phyloP scores from a whole-genome alignment of 1,284 basidiomycete species.

The Vanrija pseudolonga region DNA sequence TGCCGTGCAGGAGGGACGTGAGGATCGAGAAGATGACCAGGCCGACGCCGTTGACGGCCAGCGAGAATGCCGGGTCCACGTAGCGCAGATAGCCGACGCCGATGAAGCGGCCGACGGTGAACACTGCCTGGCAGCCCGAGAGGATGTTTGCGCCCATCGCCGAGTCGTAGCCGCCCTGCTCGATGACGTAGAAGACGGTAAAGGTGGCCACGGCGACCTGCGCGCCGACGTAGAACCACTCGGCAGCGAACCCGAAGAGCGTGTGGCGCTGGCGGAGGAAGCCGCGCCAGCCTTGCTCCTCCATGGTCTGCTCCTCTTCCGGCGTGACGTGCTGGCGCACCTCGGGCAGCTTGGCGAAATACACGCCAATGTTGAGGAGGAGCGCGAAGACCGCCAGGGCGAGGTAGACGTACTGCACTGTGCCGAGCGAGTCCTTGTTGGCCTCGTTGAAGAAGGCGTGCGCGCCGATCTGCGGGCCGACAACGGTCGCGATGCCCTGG shows the following conservation, averaged over 20 bases:
- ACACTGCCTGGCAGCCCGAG: constrained; percentile 33
- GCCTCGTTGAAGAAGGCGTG: constrained; percentile 34
- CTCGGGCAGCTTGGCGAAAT: constrained; percentile 35
- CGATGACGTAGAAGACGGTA: constrained; percentile 31
- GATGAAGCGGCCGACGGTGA: constrained; percentile 39
- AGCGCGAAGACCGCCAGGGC: constrained; percentile 27
- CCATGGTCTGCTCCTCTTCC: constrained; percentile 16
- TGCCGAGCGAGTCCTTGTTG: constrained; percentile 21
- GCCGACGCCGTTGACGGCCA: constrained; percentile 25
- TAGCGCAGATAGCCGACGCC: constrained; percentile 30
- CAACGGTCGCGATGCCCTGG: constrained; percentile 31
- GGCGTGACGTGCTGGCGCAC: constrained; percentile 26
- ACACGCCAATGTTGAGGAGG: constrained; percentile 24
- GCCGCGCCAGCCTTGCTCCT: constrained; percentile 22
- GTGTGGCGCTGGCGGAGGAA: constrained; percentile 32
- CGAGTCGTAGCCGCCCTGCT: constrained; percentile 21
- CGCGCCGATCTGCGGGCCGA: constrained; percentile 33
- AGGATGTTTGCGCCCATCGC: constrained; percentile 33
- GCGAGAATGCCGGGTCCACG: constrained; percentile 33
- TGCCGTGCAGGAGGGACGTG: constrained; percentile 22
- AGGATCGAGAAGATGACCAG: constrained; percentile 34
- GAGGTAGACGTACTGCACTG: constrained; percentile 41
- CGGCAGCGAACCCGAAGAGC: constrained; percentile 25
- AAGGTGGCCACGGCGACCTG: constrained; percentile 36
- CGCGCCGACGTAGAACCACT: constrained; percentile 28